Evolutionary conservation across 352 stramenopile genomes (phyloP), one percentile per base, ranked within the genome.

Genomic region (Globisporangium spinosum): DNA sequence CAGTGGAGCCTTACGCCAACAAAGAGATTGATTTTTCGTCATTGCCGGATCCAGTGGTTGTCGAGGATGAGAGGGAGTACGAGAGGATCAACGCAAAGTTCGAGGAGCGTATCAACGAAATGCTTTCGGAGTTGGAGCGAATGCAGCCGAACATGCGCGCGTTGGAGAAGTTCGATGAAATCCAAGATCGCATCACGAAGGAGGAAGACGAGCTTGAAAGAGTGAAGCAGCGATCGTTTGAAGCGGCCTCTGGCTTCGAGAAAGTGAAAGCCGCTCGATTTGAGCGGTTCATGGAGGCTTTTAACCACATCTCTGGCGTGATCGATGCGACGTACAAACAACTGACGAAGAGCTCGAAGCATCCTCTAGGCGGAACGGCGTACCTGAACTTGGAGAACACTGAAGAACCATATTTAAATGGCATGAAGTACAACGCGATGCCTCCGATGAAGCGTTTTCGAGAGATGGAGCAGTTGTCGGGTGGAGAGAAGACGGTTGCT

Each of bases 371-470:
- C 32, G 88, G 88, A 9, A 96, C 88, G 1, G 88, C 88, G 17
- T 94, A 94, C 56, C 68, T 96, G 34, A 94, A 82, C 58, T 60
- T 96, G n/a, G 88, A 96, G 62, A 94, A 94, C 58, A 85, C 81
- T 0, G 88, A 96, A 65, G 97, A 99, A 70, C 98, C 98, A 23
- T 99, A 98, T 73, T 74, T 98, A n/a, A 96, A 90, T 58, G 98
- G 98, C 8, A 94, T 99, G 73, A 99, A 99, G 83, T 99, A 99
- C 90, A 99, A 98, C 70, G 98, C 97, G 0, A 99, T 99, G 97
- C 98, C 98, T 25, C 98, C 98, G 3, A 99, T 98, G 89, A 99
- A 99, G 80, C 90, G 97, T 25, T 99, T 98, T 71, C 89, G 97
- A 60, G 96, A 99, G 68, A 99, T 99, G 90, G 94, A 98, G 62